Evolutionary conservation across 495 filamentous ascomycete genomes (phyloP).

Genomic region (Penicillium manginii): DNA sequence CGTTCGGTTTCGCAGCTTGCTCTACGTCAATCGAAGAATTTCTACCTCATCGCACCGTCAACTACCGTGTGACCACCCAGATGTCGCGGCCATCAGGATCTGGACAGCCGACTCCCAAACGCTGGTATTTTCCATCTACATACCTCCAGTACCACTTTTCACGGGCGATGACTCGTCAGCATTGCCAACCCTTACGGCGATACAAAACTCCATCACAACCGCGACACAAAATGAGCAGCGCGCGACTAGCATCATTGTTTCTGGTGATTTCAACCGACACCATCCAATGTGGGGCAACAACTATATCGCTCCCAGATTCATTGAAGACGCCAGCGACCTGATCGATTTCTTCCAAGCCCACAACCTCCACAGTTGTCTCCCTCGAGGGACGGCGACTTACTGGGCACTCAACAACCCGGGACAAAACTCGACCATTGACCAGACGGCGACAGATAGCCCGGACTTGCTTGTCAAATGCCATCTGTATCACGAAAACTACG

Average conservation of each 20-base stretch:
- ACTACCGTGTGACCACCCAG: constrained; percentile 24
- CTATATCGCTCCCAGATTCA: not conserved
- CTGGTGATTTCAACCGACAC: constrained; percentile 18
- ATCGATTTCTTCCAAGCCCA: too few species aligned
- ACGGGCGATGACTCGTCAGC: not conserved
- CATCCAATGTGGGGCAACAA: constrained; percentile 11
- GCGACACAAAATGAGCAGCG: not conserved
- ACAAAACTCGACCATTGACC: too few species aligned
- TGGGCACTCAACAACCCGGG: too few species aligned
- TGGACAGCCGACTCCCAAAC: constrained; percentile 21
- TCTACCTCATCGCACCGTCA: constrained; percentile 29
- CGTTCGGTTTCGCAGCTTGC: not conserved
- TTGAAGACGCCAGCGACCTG: too few species aligned
- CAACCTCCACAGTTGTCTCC: not conserved
- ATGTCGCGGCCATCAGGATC: constrained; percentile 26
- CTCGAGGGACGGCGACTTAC: not conserved
- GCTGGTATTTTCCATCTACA: not conserved
- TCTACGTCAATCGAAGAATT: constrained; percentile 31
- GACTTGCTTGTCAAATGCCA: too few species aligned
- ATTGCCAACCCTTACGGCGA: not conserved
- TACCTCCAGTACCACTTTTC: not conserved
- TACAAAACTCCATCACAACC: not conserved
- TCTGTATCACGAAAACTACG: too few species aligned
- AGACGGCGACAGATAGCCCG: too few species aligned
- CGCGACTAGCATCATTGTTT: not conserved